Base-by-base conservation (phyloP, 176 grass and related monocot species). In the Carex parvula region DNA sequence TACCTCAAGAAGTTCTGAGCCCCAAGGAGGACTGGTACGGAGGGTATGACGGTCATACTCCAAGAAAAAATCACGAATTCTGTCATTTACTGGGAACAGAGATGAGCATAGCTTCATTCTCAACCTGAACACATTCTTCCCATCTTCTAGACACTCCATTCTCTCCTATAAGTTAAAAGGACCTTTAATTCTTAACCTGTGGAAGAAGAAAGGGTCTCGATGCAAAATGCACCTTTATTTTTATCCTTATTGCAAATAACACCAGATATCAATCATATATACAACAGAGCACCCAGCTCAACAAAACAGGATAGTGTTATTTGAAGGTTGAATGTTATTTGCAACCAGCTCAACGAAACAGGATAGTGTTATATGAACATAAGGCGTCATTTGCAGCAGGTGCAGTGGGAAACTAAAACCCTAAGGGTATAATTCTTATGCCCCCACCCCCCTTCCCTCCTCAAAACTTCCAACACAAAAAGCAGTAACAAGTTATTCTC, bases 1-100 rank as follows among this genome's bases (percentile, higher is more conserved):
- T 91, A 99, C 96, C 96, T 99, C 96, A 85, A 99, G 96, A 86
- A 99, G 93, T 84, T 99, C 96, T 81, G 96, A 99, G 78, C 96
- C 96, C 96, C 96, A 99, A 88, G 96, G 96, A 60, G 96, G 96
- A 77, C 91, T 99, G 62, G 96, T 99, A 55, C 94, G 93, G 39
- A 99, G 91, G 41, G 91, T 95, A 87, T 99, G 96, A 17, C 96
- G 93, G 52, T 99, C 96, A 89, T 95, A 99, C 85, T 99, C 96
- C 0, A 99, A 82, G 60, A 95, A 95, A 87, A 99, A 99, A 74
- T 99, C 96, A 60, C 91, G 83, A 80, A 99, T 95, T 79, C 96
- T 90, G 80, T 99, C 96, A 91, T 99, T 95, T 79, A 99, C 91
- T 58, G 96, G 93, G 83, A 94, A 89, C 58, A 99, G 82, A 8